These are phyloP conservation scores for Nothopassalora personata DNA, from an alignment of 2,329 filamentous ascomycete genomes.

Conservation along the genomic window DNA sequence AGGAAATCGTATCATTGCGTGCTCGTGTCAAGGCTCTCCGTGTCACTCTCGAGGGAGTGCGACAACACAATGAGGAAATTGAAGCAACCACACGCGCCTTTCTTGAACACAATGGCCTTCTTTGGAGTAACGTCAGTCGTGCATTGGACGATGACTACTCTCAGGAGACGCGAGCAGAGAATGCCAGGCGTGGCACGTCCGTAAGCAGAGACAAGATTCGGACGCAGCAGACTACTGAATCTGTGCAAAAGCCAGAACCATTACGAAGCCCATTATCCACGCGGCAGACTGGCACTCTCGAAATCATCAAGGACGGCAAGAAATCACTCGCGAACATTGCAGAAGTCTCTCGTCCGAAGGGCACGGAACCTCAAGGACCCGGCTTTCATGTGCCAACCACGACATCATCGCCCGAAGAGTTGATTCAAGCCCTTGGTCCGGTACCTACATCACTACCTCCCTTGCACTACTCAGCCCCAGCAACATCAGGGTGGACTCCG, in stretches of 20 bases:
- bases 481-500: background rate
- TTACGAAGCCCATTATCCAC: background rate
- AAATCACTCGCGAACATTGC: slow-evolving; percentile 12
- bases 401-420: slow-evolving; percentile 20
- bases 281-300: slow-evolving; percentile 6
- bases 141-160: slow-evolving; percentile 11
- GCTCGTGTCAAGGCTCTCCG: slow-evolving; percentile 12
- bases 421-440: slow-evolving; percentile 21
- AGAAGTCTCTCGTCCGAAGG: slow-evolving; percentile 13
- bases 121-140: slow-evolving; percentile 5
- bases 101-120: slow-evolving; percentile 6
- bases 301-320: slow-evolving; percentile 9
- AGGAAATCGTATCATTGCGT: slow-evolving; percentile 11
- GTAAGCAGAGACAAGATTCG: slow-evolving; percentile 1
- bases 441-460: slow-evolving; percentile 10
- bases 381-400: slow-evolving; percentile 17
- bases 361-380: slow-evolving; percentile 16
- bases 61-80: slow-evolving; percentile 9
- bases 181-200: slow-evolving; percentile 4
- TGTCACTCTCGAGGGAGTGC: slow-evolving; percentile 9
- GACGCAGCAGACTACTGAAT: background rate
- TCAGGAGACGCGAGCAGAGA: background rate
- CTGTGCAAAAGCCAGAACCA: background rate
- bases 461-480: background rate
- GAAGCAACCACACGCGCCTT: slow-evolving; percentile 10